Conservation (phyloP, 345 rosid genomes). For the Rhodomyrtus tomentosa region DNA sequence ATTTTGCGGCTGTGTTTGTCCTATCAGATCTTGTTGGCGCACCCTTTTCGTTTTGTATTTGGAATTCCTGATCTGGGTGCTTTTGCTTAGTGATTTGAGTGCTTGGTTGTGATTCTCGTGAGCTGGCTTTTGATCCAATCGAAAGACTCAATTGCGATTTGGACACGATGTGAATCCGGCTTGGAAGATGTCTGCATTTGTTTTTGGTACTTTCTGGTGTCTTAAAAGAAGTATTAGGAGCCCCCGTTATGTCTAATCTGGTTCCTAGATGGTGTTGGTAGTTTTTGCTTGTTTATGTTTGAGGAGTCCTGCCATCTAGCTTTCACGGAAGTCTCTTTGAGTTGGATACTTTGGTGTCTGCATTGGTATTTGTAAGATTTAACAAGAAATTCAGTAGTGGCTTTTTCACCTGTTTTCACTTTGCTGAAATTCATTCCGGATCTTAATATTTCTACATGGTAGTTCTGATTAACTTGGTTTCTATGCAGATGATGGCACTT, state of each 20-base stretch:
- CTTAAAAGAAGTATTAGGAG: background rate
- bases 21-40: background rate
- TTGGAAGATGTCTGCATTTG: background rate
- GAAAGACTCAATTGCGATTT: background rate
- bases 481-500: conserved; percentile 72
- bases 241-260: background rate
- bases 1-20: background rate
- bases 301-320: background rate
- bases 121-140: background rate
- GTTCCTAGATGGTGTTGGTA: background rate
- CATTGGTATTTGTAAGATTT: background rate
- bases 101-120: background rate
- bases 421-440: background rate
- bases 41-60: background rate
- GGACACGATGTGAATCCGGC: background rate
- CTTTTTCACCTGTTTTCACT: background rate
- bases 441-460: background rate
- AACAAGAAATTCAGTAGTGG: background rate
- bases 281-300: background rate
- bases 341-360: background rate
- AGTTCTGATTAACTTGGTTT: background rate
- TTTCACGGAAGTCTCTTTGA: background rate
- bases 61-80: background rate
- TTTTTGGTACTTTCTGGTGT: background rate
- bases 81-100: background rate